Base-by-base conservation (phyloP, 148 eudicot species). In the Agrostemma githago region DNA sequence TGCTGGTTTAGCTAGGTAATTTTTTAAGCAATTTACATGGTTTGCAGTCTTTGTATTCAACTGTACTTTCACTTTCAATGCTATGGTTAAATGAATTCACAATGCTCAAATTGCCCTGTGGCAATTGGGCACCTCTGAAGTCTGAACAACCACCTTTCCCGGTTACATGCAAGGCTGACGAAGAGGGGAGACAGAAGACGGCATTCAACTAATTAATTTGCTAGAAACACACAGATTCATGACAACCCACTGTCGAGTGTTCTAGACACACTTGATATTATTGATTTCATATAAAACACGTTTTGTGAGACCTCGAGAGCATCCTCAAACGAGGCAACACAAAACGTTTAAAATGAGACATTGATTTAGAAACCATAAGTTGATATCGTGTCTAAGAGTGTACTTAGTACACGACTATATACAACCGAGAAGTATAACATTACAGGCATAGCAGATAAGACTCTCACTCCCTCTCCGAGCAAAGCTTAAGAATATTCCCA, bases 361-460 rank as follows among this genome's bases (percentile, higher is more conserved):
- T 48, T 14, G 54, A 9, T 48, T 48, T 15, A 51, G 16, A 51
- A 51, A 51, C 56, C 56, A 51, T 51, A 51, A 10, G 15, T 51
- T 51, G 14, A 8, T 48, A 48, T 48, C 11, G 56, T 14, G 14
- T 51, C 56, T 11, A 12, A 51, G 56, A 2, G 56, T 12, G 19
- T 64, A 10, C n/a, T 64, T 64, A 0, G 68, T 26, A 64, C 68
- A 15, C 43, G 42, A 37, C 43, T 64, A 64, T 64, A 64, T 64
- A 64, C 68, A 39, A 39, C 16, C 16, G 39, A 40, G 68, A n/a
- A 64, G 15, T 64, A 38, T 40, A 64, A 38, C 68, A 64, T 64
- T 64, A 64, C 68, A 37, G 39, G 68, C 41, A 62, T 5, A 64
- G 14, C 43, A 3, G 39, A 38, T n/a, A 37, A 37, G 11, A 64